Evolutionary conservation across 441 rosid genomes (phyloP).

Genomic region (Adansonia gregorii): DNA sequence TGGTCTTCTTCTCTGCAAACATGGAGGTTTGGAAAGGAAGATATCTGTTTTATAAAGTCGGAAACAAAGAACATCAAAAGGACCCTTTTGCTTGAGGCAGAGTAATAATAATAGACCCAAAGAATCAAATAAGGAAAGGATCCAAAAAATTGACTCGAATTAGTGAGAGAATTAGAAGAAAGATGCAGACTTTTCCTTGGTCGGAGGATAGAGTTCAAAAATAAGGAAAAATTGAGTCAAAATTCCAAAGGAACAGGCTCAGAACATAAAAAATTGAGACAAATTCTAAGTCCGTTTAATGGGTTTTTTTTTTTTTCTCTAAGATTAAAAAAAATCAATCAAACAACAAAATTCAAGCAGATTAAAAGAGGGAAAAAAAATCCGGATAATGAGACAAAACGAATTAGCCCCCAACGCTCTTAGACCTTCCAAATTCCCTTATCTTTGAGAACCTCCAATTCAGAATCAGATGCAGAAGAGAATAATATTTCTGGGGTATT

Average conservation of each 20-base stretch:
- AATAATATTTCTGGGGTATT: not conserved
- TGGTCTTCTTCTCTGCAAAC: constrained; percentile 12
- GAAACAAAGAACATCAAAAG: not conserved
- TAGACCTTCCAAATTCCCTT: constrained; percentile 13
- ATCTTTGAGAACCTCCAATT: not conserved
- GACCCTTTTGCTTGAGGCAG: not conserved
- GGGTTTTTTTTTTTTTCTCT: not conserved
- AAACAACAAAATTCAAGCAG: constrained; percentile 2
- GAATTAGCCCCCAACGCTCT: not conserved
- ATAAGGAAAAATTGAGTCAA: constrained; percentile 23
- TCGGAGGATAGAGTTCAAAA: not conserved
- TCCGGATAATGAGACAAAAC: not conserved
- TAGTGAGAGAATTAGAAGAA: not conserved
- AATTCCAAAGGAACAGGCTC: not conserved
- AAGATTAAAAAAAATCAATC: constrained; percentile 11
- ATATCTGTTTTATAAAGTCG: constrained; percentile 7
- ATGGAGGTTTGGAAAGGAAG: constrained; percentile 6
- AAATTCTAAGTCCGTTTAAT: not conserved
- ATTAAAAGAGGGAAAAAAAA: not conserved
- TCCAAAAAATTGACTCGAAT: constrained; percentile 23
- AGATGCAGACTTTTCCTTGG: constrained; percentile 16
- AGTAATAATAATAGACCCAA: constrained; percentile 8
- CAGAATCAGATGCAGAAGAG: not conserved
- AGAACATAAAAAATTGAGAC: not conserved
- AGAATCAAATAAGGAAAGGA: not conserved